Conservation (phyloP, 2,329 filamentous ascomycete species). For the Cercospora nicotianae region DNA sequence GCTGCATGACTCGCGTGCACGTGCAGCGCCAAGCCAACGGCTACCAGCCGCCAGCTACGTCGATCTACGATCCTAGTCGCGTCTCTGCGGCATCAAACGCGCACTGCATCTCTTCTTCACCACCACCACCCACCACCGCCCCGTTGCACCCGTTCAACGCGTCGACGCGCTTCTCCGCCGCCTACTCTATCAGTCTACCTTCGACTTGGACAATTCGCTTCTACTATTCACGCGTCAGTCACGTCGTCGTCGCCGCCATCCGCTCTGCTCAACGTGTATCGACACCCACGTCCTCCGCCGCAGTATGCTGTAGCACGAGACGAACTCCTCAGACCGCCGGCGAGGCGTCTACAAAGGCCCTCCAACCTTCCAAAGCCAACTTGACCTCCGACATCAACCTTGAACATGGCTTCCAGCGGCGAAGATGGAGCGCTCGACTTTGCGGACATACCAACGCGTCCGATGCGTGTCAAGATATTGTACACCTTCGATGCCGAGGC, state of each 20-base stretch:
- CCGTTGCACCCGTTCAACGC: constrained; percentile 4
- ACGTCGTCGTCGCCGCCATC: not conserved
- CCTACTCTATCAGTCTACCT: not conserved
- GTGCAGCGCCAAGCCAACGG: not conserved
- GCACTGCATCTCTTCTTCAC: not conserved
- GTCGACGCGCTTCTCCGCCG: not conserved
- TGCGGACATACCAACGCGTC: constrained; percentile 41
- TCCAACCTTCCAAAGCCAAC: constrained; percentile 19
- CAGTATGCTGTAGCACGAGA: constrained; percentile 35
- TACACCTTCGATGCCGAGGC: constrained; percentile 92
- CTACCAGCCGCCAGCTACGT: not conserved
- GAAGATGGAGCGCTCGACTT: constrained; percentile 29
- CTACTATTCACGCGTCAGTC: not conserved
- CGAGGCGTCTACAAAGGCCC: constrained; percentile 23
- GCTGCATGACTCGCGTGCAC: not conserved
- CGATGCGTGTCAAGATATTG: constrained; percentile 79
- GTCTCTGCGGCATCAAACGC: constrained; percentile 1
- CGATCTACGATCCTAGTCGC: constrained; percentile 2
- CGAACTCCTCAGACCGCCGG: constrained; percentile 29
- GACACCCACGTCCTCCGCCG: constrained; percentile 5
- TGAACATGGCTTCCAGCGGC: constrained; percentile 30
- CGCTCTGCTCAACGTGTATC: constrained; percentile 6
- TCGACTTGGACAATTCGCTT: not conserved
- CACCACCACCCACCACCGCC: not conserved
- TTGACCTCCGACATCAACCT: constrained; percentile 28